Percentiles rank a stretch among this genome's conserved stretches.
These are phyloP conservation scores for Hygrocybe coccinea DNA, from an alignment of 768 basidiomycete species.

Conservation along the genomic window DNA sequence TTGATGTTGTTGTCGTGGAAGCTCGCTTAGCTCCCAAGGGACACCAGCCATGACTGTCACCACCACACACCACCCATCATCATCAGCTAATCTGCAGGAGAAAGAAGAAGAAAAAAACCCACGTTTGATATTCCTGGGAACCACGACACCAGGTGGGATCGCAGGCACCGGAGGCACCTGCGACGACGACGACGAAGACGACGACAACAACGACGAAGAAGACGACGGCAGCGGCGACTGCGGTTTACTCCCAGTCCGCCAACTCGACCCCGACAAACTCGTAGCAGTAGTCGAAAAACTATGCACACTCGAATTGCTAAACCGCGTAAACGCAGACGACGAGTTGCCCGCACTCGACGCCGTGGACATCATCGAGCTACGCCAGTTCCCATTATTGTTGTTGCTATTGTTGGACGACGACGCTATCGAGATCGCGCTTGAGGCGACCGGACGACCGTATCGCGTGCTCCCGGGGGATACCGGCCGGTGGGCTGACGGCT, in stretches of 20 bases:
- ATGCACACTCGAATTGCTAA: conserved; percentile 68
- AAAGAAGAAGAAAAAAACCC: conserved; percentile 28
- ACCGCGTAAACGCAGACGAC: conserved; percentile 69
- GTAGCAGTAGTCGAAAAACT: conserved; percentile 71
- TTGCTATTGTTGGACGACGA: too few species aligned
- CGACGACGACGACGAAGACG: conserved; percentile 15
- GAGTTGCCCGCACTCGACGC: conserved; percentile 64
- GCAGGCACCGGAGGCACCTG: conserved; percentile 20
- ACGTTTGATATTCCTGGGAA: conserved; percentile 82
- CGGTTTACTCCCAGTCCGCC: conserved; percentile 5
- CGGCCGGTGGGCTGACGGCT: conserved; percentile 38
- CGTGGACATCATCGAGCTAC: conserved; percentile 70
- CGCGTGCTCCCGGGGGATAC: conserved; percentile 59
- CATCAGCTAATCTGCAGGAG: not conserved
- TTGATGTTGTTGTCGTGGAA: conserved; percentile 60
- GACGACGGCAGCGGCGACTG: too few species aligned
- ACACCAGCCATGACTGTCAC: conserved; percentile 66
- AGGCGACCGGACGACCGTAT: conserved; percentile 47
- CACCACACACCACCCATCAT: conserved; percentile 11
- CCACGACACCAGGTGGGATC: conserved; percentile 9
- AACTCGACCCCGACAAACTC: conserved; percentile 61
- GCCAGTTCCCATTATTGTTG: conserved; percentile 54
- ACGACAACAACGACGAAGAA: too few species aligned
- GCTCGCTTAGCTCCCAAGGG: conserved; percentile 67
- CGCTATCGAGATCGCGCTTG: conserved; percentile 57